Evolutionary conservation across 306 rosid species (phyloP), one percentile per base, ranked within the genome.

Genomic region (Cicer bijugum): DNA sequence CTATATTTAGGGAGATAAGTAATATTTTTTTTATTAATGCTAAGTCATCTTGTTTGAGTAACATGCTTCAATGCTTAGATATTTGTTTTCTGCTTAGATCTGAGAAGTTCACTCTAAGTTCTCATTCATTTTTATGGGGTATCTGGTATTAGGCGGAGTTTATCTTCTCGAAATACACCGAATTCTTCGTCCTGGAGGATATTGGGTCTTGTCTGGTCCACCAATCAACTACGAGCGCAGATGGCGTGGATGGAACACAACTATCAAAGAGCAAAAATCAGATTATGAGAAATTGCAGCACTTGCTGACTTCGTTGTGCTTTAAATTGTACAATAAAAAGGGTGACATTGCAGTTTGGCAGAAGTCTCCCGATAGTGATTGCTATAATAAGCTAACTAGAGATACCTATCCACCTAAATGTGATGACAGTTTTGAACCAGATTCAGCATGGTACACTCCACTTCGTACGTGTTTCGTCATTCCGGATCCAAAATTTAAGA

Each of bases 241-340:
- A 75, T 94, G 97, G 99, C 86, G 88, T 45, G 99, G 99, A 69
- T 94, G 99, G 99, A 88, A 94, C 85, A 84, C 99, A 14, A 94
- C 99, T 2, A 75, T 90, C n/a, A 89, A 90, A 81, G 99, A 86
- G 57, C 99, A 94, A 74, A 88, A 14, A 81, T 75, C 91, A 12
- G 87, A 88, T 80, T 91, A 87, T 37, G 84, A 94, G 52, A 89
- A 87, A 80, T 79, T 94, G 79, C 88, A 88, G 84, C 75, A 78
- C 5, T 81, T 94, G 72, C 88, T 94, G 59, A 82, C 96, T 58
- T 83, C 95, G 42, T 10, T 91, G 84, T 94, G 99, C 86, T 94
- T 94, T 84, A 91, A 86, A 72, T 67, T 91, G 82, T 91, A 90
- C 83, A 86, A 82, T 81, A 82, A 87, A 67, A 94, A 94, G 74